These are phyloP conservation scores for Tardiomyces blankii DNA, from an alignment of 1,139 yeast species.

Conservation along the genomic window DNA sequence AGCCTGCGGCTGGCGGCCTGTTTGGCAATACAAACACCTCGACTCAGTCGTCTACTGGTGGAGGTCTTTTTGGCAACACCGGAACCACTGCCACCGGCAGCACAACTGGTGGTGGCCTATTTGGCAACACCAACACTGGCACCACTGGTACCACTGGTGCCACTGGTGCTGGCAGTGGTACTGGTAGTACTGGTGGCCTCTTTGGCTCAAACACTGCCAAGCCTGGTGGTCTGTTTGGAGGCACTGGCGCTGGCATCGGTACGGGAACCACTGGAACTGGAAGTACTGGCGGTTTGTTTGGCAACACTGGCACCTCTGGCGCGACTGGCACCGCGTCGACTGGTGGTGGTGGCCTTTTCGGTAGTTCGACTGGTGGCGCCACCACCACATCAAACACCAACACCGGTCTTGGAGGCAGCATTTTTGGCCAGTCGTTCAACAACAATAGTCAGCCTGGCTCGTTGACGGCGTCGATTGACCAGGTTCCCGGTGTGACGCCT, in stretches of 20 bases:
- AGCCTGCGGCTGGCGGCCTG: slow-evolving; percentile 7
- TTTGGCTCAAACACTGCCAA: slow-evolving; percentile 9
- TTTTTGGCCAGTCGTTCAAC: slow-evolving; percentile 1
- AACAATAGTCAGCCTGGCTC: background rate
- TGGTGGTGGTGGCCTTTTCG: background rate
- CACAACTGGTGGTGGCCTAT: slow-evolving; percentile 9
- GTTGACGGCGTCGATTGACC: slow-evolving; percentile 35
- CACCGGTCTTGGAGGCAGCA: background rate
- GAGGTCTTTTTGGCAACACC: slow-evolving; percentile 15
- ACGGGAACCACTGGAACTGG: slow-evolving; percentile 13
- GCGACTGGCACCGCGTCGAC: background rate
- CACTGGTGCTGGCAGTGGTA: slow-evolving; percentile 8
- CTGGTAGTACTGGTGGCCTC: slow-evolving; percentile 18
- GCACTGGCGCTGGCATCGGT: slow-evolving; percentile 12
- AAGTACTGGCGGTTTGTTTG: slow-evolving; percentile 20
- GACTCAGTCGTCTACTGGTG: slow-evolving; percentile 4
- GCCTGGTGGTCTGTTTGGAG: slow-evolving; percentile 12
- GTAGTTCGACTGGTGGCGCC: slow-evolving; percentile 3
- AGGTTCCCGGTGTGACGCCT: slow-evolving; percentile 32
- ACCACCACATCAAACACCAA: slow-evolving; percentile 2
- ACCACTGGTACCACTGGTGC: slow-evolving; percentile 1
- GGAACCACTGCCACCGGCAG: too few relatives aligned
- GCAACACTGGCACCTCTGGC: slow-evolving; percentile 6
- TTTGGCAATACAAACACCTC: slow-evolving; percentile 15
- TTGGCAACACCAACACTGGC: slow-evolving; percentile 9